These are phyloP conservation scores for Parietichytrium sp. DNA, from an alignment of 108 stramenopile genomes.

Conservation along the genomic window DNA sequence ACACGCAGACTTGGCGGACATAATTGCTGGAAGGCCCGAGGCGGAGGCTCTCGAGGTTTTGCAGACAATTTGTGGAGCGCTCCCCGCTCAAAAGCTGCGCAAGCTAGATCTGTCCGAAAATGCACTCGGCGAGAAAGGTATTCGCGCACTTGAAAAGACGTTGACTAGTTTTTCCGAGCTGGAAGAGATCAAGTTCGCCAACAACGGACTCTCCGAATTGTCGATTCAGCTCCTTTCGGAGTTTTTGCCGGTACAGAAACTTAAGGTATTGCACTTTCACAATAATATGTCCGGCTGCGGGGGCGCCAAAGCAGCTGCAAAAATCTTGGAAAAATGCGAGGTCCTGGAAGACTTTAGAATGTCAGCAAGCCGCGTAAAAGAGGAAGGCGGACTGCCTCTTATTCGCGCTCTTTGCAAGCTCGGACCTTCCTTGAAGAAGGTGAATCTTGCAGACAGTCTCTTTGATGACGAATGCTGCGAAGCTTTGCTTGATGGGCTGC, in stretches of 20 bases:
- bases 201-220: slow-evolving; percentile 21
- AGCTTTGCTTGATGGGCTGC: background rate
- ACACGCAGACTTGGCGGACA: background rate
- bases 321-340: background rate
- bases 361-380: slow-evolving; percentile 1
- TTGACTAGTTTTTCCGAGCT: background rate
- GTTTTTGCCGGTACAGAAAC: background rate
- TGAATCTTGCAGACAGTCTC: slow-evolving; percentile 17
- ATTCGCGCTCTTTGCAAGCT: background rate
- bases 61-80: background rate
- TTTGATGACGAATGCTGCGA: slow-evolving; percentile 31
- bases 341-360: slow-evolving; percentile 38
- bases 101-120: slow-evolving; percentile 4
- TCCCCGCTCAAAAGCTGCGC: slow-evolving; percentile 5
- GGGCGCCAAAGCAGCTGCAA: background rate
- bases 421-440: background rate
- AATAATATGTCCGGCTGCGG: slow-evolving; percentile 35
- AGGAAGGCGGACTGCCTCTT: slow-evolving; percentile 15
- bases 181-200: slow-evolving; percentile 19
- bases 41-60: slow-evolving; percentile 39
- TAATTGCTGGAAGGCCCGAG: slow-evolving; percentile 29
- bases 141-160: background rate
- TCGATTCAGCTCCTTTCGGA: slow-evolving; percentile 31
- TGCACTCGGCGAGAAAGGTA: slow-evolving; percentile 31
- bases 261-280: slow-evolving; percentile 17